phyloP scores from a whole-genome alignment of 345 rosid species.

The Populus deltoides region DNA sequence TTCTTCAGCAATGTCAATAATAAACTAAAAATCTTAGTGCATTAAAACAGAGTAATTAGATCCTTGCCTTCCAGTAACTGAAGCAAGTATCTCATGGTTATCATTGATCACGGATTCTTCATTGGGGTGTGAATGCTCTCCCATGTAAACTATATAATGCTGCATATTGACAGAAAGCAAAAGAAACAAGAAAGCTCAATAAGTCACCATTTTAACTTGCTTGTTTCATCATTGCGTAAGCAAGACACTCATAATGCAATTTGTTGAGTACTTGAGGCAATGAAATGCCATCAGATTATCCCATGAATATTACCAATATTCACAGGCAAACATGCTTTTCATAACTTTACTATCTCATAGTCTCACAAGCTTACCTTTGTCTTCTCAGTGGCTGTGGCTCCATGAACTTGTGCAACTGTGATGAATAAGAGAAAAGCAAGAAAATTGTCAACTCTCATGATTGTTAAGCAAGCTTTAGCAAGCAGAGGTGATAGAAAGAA shows the following conservation, averaged over 20 bases:
- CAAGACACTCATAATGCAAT: background rate
- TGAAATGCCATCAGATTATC: too few species aligned
- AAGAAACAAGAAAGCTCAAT: background rate
- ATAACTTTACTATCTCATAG: too few species aligned
- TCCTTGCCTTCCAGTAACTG: constrained; percentile 38
- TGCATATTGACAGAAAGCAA: constrained; percentile 18
- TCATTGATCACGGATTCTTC: constrained; percentile 42
- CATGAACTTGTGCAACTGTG: constrained; percentile 23
- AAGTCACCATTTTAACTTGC: background rate
- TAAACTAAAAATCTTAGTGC: too few species aligned
- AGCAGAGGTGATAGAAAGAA: too few species aligned
- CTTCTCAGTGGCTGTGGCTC: constrained; percentile 10
- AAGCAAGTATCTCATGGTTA: constrained; percentile 40
- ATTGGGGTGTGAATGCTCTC: constrained; percentile 41
- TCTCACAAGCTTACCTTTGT: constrained; percentile 21
- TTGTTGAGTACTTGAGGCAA: too few species aligned
- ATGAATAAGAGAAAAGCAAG: constrained; percentile 22
- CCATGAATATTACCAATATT: too few species aligned
- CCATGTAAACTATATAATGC: constrained; percentile 56
- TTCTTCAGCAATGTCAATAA: background rate
- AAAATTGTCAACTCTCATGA: constrained; percentile 14
- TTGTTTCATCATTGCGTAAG: background rate
- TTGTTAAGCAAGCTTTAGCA: background rate
- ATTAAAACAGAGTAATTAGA: background rate
- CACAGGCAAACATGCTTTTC: too few species aligned